phyloP scores from a whole-genome alignment of 2,329 filamentous ascomycete genomes.

The Colletotrichum tropicicola region DNA sequence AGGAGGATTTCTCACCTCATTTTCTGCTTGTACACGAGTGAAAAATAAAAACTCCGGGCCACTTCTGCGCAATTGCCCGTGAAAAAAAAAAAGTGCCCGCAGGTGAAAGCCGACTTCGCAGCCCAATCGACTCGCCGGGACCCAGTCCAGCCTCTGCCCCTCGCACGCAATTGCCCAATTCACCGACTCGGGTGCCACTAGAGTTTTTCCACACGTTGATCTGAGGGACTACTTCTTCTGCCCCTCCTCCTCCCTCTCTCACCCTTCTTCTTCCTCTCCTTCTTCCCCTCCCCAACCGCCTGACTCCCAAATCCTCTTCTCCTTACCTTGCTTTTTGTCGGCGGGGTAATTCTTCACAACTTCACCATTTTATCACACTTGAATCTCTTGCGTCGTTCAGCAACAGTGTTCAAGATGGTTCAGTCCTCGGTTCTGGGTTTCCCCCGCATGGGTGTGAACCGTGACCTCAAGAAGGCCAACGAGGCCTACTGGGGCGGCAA shows the following conservation, averaged over 20 bases:
- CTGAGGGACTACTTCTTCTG: conserved; percentile 22
- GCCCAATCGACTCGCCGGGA: conserved; percentile 18
- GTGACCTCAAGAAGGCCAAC: conserved; percentile 99
- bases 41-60: conserved; percentile 1
- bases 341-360: conserved; percentile 23
- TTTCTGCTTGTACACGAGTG: not conserved
- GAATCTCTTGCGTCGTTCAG: conserved; percentile 29
- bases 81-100: not conserved
- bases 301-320: conserved; percentile 9
- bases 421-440: conserved; percentile 90
- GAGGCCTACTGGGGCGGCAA: conserved; percentile 98
- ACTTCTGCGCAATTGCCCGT: not conserved
- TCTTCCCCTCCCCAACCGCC: conserved; percentile 14
- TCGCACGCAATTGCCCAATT: conserved; percentile 29
- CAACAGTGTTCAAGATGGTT: conserved; percentile 62
- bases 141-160: conserved; percentile 23
- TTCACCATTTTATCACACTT: conserved; percentile 14
- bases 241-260: conserved; percentile 20
- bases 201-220: conserved; percentile 21
- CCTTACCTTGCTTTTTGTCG: conserved; percentile 21
- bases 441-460: conserved; percentile 97
- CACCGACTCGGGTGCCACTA: conserved; percentile 26
- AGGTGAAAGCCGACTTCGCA: conserved; percentile 26
- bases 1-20: conserved; percentile 19
- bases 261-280: not conserved